Conservation (phyloP, 78 protist species). For the Polysphondylium violaceum region DNA sequence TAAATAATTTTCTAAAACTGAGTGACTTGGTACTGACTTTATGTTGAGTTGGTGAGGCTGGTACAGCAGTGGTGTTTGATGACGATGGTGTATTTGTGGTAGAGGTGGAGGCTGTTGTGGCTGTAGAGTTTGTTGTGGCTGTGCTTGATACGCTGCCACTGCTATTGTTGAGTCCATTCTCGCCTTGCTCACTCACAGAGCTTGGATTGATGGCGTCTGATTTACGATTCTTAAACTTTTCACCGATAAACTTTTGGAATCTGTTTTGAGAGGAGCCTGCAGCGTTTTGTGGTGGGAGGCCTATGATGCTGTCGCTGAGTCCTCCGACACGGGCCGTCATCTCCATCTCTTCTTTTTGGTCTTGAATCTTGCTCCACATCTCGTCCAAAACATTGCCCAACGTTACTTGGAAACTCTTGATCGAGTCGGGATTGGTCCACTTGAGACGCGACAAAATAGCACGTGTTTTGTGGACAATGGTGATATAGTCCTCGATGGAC, state of each 20-base stretch:
- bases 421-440: slow-evolving; percentile 75
- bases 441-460: slow-evolving; percentile 41
- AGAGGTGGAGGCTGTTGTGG: neutral
- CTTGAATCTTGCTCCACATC: slow-evolving; percentile 43
- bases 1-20: slow-evolving; percentile 8
- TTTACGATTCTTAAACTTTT: slow-evolving; percentile 24
- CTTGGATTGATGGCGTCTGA: neutral
- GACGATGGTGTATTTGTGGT: neutral
- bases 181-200: neutral
- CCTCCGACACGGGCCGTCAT: slow-evolving; percentile 21
- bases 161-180: neutral
- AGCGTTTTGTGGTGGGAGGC: slow-evolving; percentile 13
- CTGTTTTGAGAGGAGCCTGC: neutral
- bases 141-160: no score
- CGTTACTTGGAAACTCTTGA: slow-evolving; percentile 36
- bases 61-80: neutral
- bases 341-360: slow-evolving; percentile 28
- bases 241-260: slow-evolving; percentile 60
- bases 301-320: slow-evolving; percentile 64
- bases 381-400: slow-evolving; percentile 77
- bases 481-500: slow-evolving; percentile 38
- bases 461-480: slow-evolving; percentile 66
- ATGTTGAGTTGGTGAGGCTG: neutral
- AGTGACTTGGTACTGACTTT: slow-evolving; percentile 19
- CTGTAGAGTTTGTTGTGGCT: neutral